Base-by-base conservation (phyloP, 306 rosid genomes). In the Cicer chorassanicum region DNA sequence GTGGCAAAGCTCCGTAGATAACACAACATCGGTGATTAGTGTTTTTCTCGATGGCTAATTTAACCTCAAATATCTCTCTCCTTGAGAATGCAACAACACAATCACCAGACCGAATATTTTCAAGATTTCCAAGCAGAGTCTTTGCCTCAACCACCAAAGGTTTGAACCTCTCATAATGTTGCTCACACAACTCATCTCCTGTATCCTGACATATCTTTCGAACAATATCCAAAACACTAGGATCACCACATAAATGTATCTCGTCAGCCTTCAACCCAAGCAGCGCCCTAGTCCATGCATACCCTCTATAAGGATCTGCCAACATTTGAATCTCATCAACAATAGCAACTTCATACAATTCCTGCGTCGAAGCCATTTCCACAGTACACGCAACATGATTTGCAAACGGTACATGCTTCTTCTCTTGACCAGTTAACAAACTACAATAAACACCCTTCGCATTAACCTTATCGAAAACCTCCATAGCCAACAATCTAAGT, bases 81-180 rank as follows among this genome's bases (percentile, higher is more conserved):
- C 98, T 91, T 10, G 97, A 91, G 83, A 93, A 93, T 36, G 97
- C 98, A 77, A 93, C 98, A 38, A 91, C 93, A 84, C 98, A 93
- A 73, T 93, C 98, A 54, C 98, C 97, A 70, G 96, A 84, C 42
- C 92, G 90, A 57, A 91, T 87, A 75, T 89, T 86, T 81, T 65
- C 79, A 42, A 89, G 87, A 88, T 91, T 91, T 68, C 98, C 98
- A 64, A 83, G 77, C 1, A 91, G 84, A 4, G 97, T 93, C 84
- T 91, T 93, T 24, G 94, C 98, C 83, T 91, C 97, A 18, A 93
- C 96, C 74, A 93, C 94, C 84, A 91, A 80, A 1, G 96, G 98
- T 78, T 93, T 93, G 82, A 93, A 93, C 87, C 98, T 87, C 80
- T 82, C 96, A 68, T 91, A 93, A 70, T 89, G 87, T 10, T 87